Conservation (phyloP, 2,329 filamentous ascomycete genomes). For the Colletotrichum spinosum region DNA sequence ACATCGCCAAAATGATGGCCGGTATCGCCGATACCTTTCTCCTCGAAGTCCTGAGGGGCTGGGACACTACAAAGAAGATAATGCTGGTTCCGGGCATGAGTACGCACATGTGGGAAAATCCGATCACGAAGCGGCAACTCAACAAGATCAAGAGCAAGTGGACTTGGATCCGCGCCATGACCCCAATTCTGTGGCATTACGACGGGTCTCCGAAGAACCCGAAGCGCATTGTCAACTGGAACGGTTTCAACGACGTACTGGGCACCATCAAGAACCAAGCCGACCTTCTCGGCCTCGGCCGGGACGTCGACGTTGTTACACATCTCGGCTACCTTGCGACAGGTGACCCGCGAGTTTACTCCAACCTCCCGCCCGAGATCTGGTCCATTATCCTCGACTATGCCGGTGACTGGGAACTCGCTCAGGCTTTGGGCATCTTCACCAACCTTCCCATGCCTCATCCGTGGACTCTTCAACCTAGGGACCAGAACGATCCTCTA, state of each 20-base stretch:
- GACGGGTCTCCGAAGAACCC: slow-evolving; percentile 60
- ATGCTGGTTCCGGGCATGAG: slow-evolving; percentile 91
- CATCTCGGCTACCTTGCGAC: slow-evolving; percentile 50
- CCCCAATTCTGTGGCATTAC: slow-evolving; percentile 86
- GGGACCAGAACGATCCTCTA: slow-evolving; percentile 71
- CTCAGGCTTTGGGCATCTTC: slow-evolving; percentile 83
- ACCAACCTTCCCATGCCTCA: slow-evolving; percentile 79
- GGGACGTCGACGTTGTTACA: slow-evolving; percentile 72
- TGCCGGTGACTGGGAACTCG: slow-evolving; percentile 90
- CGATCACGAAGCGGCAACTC: slow-evolving; percentile 88
- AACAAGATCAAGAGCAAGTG: slow-evolving; percentile 85
- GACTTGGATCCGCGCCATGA: slow-evolving; percentile 86
- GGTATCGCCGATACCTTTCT: slow-evolving; percentile 86
- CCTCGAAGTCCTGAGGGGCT: slow-evolving; percentile 83
- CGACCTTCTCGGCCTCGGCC: slow-evolving; percentile 78
- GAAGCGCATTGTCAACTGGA: slow-evolving; percentile 70
- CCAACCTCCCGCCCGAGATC: slow-evolving; percentile 81
- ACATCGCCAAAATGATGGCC: slow-evolving; percentile 87
- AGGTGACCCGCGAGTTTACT: slow-evolving; percentile 48
- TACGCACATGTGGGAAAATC: slow-evolving; percentile 88
- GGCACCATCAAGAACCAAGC: slow-evolving; percentile 82
- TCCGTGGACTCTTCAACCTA: slow-evolving; percentile 74
- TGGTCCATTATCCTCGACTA: slow-evolving; percentile 91
- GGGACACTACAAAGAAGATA: slow-evolving; percentile 88
- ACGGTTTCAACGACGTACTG: slow-evolving; percentile 76